Base-by-base conservation (phyloP, 768 basidiomycete genomes). In the Candolleomyces efflorescens region DNA sequence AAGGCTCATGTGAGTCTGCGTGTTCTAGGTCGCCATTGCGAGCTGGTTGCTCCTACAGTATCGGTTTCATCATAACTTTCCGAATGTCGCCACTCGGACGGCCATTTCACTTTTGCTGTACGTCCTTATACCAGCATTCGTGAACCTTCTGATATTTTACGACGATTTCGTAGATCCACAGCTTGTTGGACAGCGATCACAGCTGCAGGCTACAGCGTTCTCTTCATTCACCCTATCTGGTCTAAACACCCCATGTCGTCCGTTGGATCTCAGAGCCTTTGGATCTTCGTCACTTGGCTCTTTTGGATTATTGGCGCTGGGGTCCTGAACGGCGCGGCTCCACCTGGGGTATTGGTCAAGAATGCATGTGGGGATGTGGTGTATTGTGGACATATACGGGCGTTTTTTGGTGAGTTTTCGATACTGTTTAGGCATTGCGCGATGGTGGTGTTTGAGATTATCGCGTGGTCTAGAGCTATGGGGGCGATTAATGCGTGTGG, bases 41-140 rank as follows among this genome's bases (percentile, higher is more conserved):
- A 81, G 77, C 62, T 87, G 85, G 85, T 70, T 87, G 51, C 65
- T 85, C 26, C 66, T 83, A 5, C 83, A 86, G 64, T 85, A 80
- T 67, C 71, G 71, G 27, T 78, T 78, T 67, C 78, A 81, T 51
- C 65, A 75, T 48, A 83, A 82, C 45, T 80, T 76, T 58, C 83
- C 85, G 2, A 77, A 78, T 61, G n/a, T 67, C 3, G 67, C 69
- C 38, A 70, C 73, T n/a, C 75, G 76, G 23, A 75, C 66, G 4
- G 81, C 75, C 0, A 73, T 78, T 38, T 72, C 74, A 22, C 71
- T 84, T 26, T 64, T 83, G 13, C 63, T 86, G 85, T 85, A 63
- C 49, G 79, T 69, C 20, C 36, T 47, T 59, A 26, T 7, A 48
- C 48, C 22, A 9, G 24, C 18, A 27, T 23, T 26, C 20, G 11